Base-by-base conservation (phyloP, 208 protist species). In the Crithidia bombi region DNA sequence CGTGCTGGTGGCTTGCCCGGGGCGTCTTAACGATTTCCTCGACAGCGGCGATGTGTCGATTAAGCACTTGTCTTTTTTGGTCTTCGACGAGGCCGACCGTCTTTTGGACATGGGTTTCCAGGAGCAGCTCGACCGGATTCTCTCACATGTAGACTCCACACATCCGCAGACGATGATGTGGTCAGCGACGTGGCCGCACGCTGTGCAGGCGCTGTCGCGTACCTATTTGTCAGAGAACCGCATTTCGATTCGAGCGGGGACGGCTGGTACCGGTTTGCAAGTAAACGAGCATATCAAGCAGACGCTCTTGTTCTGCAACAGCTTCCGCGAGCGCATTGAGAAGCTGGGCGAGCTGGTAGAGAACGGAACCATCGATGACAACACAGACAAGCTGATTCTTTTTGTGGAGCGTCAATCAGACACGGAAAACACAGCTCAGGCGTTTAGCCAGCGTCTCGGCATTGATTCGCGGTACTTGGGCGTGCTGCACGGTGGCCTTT, bases 21-120 rank as follows among this genome's bases (percentile, higher is more conserved):
- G 99, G 14, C 95, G 99, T 32, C 82, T 99, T 33, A 82, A 96
- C 32, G 98, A 99, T 82, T 92, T 98, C 68, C 69, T 98, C 9
- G 85, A 98, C 44, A 86, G 87, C 52, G 94, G 93, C 12, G 86
- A 86, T 28, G 82, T 99, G 38, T 85, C 74, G 21, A 79, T 99
- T 26, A 67, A 71, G 23, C 61, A 86, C 26, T 58, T 99, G 19
- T 82, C 97, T 52, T 98, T 98, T 65, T 64, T 99, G 1, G 98
- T 99, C 5, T 99, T 99, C 81, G 99, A 99, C 83, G 99, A 99
- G 83, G 99, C 98, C 11, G 99, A 99, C 87, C 81, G 96, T 15
- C 82, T 98, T 55, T 82, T 98, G 26, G 95, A 98, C 69, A 98
- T 98, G 95, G 93, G 95, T 17, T 97, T 98, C 61, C 75, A 92